A percentile compares a stretch with the other conserved stretches of the same genome.
phyloP scores from a whole-genome alignment of 2,329 filamentous ascomycete species.

The Fusarium fujikuroi region DNA sequence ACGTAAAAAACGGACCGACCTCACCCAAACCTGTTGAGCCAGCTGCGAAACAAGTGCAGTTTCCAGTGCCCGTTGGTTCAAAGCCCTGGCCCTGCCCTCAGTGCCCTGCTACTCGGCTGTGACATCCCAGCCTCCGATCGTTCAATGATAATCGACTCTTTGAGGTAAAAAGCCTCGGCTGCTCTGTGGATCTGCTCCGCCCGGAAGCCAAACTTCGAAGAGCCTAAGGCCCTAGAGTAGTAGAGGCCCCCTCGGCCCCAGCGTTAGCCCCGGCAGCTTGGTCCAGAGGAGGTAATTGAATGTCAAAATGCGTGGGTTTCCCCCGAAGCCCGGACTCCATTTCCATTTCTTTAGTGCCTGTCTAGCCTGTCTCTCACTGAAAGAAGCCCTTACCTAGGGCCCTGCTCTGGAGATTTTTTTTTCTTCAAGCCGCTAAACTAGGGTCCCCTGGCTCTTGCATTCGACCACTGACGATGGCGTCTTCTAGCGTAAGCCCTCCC shows the following conservation, averaged over 20 bases:
- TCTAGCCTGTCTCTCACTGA: background rate
- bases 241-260: slow-evolving; percentile 13
- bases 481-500: slow-evolving; percentile 21
- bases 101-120: background rate
- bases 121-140: slow-evolving; percentile 24
- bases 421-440: background rate
- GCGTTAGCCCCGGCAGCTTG: slow-evolving; percentile 21
- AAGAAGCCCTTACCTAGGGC: background rate
- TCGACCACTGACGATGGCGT: slow-evolving; percentile 22
- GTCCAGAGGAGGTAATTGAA: slow-evolving; percentile 30
- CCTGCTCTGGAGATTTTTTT: slow-evolving; percentile 1
- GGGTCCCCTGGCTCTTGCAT: slow-evolving; percentile 15
- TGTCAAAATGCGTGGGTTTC: slow-evolving; percentile 32
- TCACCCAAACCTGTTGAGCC: background rate
- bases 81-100: background rate
- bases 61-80: slow-evolving; percentile 16
- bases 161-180: slow-evolving; percentile 11
- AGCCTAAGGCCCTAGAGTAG: slow-evolving; percentile 24
- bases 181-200: slow-evolving; percentile 9
- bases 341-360: background rate
- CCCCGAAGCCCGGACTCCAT: slow-evolving; percentile 37
- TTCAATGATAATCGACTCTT: slow-evolving; percentile 23
- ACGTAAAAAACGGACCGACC: slow-evolving; percentile 5
- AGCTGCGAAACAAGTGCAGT: slow-evolving; percentile 5
- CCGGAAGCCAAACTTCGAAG: slow-evolving; percentile 21